These are phyloP conservation scores for Arxiozyma slooffiae DNA, from an alignment of 1,139 yeast genomes.

Conservation along the genomic window DNA sequence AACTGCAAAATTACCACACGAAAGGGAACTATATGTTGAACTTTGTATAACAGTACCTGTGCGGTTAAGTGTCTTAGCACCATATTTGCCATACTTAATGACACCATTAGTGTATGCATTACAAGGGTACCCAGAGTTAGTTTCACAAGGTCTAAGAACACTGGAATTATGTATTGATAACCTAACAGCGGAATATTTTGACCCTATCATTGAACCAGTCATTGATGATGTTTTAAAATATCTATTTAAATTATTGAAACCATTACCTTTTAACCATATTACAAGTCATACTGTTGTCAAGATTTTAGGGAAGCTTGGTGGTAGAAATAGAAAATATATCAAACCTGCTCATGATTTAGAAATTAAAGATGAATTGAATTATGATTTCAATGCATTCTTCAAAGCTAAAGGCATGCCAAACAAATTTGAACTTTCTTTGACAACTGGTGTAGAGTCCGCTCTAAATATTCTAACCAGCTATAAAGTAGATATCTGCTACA, in stretches of 20 bases:
- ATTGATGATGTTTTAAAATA: conserved; percentile 90
- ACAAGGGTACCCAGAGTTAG: conserved; percentile 83
- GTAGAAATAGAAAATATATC: conserved; percentile 80
- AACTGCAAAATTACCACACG: conserved; percentile 80
- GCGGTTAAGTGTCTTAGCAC: conserved; percentile 81
- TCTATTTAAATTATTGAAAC: conserved; percentile 81
- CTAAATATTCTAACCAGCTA: conserved; percentile 54
- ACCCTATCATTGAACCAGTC: conserved; percentile 93
- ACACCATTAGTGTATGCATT: conserved; percentile 85
- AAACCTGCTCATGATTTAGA: conserved; percentile 61
- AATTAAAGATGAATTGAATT: conserved; percentile 49
- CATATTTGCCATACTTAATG: conserved; percentile 79
- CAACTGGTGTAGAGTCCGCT: conserved; percentile 79
- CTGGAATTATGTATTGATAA: conserved; percentile 95
- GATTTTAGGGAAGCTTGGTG: conserved; percentile 90
- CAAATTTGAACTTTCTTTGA: conserved; percentile 59
- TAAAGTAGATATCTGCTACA: conserved; percentile 54
- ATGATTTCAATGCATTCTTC: conserved; percentile 60
- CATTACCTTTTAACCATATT: conserved; percentile 81
- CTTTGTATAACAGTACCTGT: conserved; percentile 94
- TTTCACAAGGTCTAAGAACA: conserved; percentile 87
- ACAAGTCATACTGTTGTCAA: conserved; percentile 92
- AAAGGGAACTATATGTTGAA: conserved; percentile 88
- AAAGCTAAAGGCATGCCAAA: conserved; percentile 58
- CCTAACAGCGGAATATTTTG: conserved; percentile 90